Evolutionary conservation across 805 yeast genomes (phyloP), one percentile per base, ranked within the genome.

Genomic region (Metschnikowia cerradonensis): DNA sequence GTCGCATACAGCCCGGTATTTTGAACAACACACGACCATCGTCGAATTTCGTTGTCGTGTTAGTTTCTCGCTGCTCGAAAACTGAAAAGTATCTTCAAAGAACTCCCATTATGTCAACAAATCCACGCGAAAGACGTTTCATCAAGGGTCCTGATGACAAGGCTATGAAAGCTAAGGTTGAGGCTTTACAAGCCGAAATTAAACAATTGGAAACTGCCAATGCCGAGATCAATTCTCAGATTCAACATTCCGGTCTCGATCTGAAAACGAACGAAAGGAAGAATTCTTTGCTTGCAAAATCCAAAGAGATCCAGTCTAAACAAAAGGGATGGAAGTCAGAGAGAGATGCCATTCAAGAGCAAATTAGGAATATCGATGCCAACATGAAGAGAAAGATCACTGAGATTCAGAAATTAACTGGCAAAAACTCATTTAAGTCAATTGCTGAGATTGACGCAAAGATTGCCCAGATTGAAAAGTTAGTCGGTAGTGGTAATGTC

Each of bases 111-210:
- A 57, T 19, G 66, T 54, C 58, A 23, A 44, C 57, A 41, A 51
- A 58, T 50, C 57, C 58, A 51, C 66, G 71, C 36, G 54, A 59
- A 46, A 78, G 80, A 70, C 78, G 76, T 54, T 82, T 76, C 67
- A 79, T 85, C 69, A 86, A 86, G 68, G 82, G 86, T 63, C 95
- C 95, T 44, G 94, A 88, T 68, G 80, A 77, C 61, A 71, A 77
- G 53, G 82, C 75, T 49, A 77, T 84, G 69, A 87, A 86, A 65
- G 78, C 76, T 54, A 76, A 79, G 57, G 63, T 86, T 54, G 79
- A 75, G 35, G 73, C 72, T 53, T 68, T 85, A 58, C 79, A 80
- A 54, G 76, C 76, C 37, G 84, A 85, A 65, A 78, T 87, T 67
- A 81, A 82, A 62, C 79, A 79, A 63, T 74, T 84, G 66, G 88